phyloP scores from a whole-genome alignment of 2,329 filamentous ascomycete genomes.

The Phoma sp. region DNA sequence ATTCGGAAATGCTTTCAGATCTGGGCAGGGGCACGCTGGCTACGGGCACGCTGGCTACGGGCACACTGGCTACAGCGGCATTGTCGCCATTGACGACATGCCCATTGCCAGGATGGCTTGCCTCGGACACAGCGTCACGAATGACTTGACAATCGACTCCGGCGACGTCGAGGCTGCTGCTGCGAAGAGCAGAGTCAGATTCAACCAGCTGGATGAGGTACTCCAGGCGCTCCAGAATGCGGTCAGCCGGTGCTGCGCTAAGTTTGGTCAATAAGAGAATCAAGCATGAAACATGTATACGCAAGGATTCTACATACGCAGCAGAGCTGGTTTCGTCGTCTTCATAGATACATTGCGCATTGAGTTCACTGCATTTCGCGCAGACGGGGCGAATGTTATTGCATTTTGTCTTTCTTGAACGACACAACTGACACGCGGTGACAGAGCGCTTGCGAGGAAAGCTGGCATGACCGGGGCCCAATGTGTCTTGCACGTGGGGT shows the following conservation, averaged over 20 bases:
- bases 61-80: not conserved
- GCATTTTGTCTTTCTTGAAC: slow-evolving; percentile 20
- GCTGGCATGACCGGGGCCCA: not conserved
- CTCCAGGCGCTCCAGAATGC: slow-evolving; percentile 16
- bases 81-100: too few relatives aligned
- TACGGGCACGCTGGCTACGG: not conserved
- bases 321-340: slow-evolving; percentile 4
- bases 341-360: slow-evolving; percentile 16
- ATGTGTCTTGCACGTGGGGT: not conserved
- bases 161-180: too few relatives aligned
- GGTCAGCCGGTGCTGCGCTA: not conserved
- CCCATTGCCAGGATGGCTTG: too few relatives aligned
- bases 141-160: too few relatives aligned
- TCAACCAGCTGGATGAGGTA: slow-evolving; percentile 14
- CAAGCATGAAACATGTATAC: not conserved
- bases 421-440: slow-evolving; percentile 16
- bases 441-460: slow-evolving; percentile 12
- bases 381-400: slow-evolving; percentile 23
- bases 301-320: not conserved
- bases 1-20: not conserved
- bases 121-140: too few relatives aligned
- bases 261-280: not conserved
- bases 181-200: not conserved
- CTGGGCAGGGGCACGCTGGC: not conserved
- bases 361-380: slow-evolving; percentile 16